Conservation (phyloP, 257 asterid genomes). For the Fraxinus quadrangulata region DNA sequence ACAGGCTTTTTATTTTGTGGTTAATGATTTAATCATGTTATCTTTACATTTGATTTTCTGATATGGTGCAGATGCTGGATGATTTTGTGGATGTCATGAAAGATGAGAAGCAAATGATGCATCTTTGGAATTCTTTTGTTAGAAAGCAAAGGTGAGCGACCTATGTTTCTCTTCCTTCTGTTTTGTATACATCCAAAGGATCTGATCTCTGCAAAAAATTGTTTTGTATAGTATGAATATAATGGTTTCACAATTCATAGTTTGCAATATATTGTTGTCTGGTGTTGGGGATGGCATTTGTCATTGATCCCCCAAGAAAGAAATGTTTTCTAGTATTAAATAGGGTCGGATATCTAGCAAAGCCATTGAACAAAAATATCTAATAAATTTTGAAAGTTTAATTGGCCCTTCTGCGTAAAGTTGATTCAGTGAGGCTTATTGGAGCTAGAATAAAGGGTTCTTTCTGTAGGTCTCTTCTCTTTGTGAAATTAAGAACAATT, state of each 20-base stretch:
- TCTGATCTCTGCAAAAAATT: background rate
- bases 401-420: background rate
- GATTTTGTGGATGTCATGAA: constrained; percentile 96
- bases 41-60: constrained; percentile 15
- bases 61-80: constrained; percentile 85
- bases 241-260: too few species aligned
- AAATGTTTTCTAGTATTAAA: too few species aligned
- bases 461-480: background rate
- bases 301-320: too few species aligned
- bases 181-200: background rate
- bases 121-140: constrained; percentile 97
- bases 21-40: constrained; percentile 22
- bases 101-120: constrained; percentile 95
- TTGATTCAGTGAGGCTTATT: background rate
- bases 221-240: background rate
- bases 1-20: constrained; percentile 8
- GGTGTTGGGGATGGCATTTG: too few species aligned
- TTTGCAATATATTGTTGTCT: too few species aligned
- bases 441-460: background rate
- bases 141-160: constrained; percentile 82
- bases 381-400: too few species aligned
- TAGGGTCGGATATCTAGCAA: too few species aligned
- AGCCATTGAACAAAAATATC: too few species aligned
- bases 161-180: constrained; percentile 14
- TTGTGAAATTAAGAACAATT: background rate